A percentile compares a stretch with the other conserved stretches of the same genome.
Evolutionary conservation across 345 rosid genomes (phyloP).

Genomic region (Balakata baccata): DNA sequence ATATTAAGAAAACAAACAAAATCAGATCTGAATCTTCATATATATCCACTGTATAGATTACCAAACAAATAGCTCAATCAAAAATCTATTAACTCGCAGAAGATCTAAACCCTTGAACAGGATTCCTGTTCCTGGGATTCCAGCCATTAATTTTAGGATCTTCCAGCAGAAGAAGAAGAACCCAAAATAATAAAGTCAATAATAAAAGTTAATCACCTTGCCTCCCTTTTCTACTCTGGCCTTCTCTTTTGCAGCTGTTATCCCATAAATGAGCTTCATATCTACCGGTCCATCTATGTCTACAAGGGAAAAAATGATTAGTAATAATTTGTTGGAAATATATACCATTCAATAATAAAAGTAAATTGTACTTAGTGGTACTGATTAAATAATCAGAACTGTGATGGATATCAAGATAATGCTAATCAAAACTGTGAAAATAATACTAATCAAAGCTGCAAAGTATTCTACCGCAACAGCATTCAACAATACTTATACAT

Average conservation of each 20-base stretch:
- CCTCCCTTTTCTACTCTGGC: slow-evolving; percentile 86
- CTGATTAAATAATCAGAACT: no score
- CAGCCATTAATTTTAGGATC: slow-evolving; percentile 1
- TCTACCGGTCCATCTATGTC: slow-evolving; percentile 95
- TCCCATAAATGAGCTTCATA: slow-evolving; percentile 97
- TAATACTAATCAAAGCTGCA: no score
- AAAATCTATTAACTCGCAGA: neutral
- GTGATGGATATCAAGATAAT: no score
- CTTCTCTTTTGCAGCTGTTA: slow-evolving; percentile 90
- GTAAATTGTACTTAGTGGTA: no score
- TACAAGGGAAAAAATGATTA: slow-evolving; percentile 13
- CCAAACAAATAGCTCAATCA: neutral
- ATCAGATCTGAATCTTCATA: slow-evolving; percentile 34
- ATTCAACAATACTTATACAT: no score
- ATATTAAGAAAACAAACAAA: slow-evolving; percentile 35
- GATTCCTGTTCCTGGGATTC: neutral
- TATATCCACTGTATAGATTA: slow-evolving; percentile 2
- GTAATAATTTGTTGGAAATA: no score
- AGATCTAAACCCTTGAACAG: slow-evolving; percentile 13
- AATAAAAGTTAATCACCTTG: slow-evolving; percentile 63
- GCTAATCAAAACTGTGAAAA: no score
- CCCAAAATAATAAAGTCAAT: no score
- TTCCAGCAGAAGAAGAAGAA: no score
- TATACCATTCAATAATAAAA: no score
- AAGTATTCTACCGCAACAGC: no score